Base-by-base conservation (phyloP, 2,329 filamentous ascomycete species). In the Coniochaeta pulveracea region DNA sequence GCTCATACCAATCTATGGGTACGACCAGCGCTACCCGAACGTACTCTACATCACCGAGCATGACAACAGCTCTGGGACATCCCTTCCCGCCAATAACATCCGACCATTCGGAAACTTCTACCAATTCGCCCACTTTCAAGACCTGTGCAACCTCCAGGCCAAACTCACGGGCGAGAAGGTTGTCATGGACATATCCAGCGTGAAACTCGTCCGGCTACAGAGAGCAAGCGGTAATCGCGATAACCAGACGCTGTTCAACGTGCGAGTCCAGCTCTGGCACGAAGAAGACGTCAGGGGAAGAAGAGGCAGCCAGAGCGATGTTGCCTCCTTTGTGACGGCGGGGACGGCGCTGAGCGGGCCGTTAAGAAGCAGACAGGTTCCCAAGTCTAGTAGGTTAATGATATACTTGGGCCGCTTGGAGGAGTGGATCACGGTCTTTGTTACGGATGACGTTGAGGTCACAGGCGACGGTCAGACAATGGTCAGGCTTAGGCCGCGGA, bases 221-320 rank as follows among this genome's bases (percentile, higher is more conserved):
- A 38, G 35, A 24, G 14, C 28, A 2, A 40, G 42, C 3, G 40
- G 36, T 36, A 43, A 33, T 23, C 38, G 44, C 9, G 38, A 41
- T 9, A 43, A 34, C 33, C 43, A 45, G 10, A 45, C 42, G 19
- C 47, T 43, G 27, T 47, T 44, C 25, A 43, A 41, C 21, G 46
- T 47, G 5, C 37, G 48, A 4, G 36, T 50, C 22, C 48, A 51
- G 34, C 47, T 51, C 7, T 51, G 48, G 48, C 47, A 51, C 29
- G 48, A 51, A 25, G 38, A 37, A 4, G 40, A 43, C n/a, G 26
- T 14, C 17, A 23, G n/a, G 19, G 28, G 39, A 7, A 39, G 44
- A 16, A 37, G 35, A n/a, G 29, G 16, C 4, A 19, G 33, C 11
- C 42, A 43, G 32, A 41, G 38, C 1, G 48, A 51, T 15, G 44